Evolutionary conservation across 495 filamentous ascomycete species (phyloP), one percentile per base, ranked within the genome.

Genomic region (Chaetomidium leptoderma): DNA sequence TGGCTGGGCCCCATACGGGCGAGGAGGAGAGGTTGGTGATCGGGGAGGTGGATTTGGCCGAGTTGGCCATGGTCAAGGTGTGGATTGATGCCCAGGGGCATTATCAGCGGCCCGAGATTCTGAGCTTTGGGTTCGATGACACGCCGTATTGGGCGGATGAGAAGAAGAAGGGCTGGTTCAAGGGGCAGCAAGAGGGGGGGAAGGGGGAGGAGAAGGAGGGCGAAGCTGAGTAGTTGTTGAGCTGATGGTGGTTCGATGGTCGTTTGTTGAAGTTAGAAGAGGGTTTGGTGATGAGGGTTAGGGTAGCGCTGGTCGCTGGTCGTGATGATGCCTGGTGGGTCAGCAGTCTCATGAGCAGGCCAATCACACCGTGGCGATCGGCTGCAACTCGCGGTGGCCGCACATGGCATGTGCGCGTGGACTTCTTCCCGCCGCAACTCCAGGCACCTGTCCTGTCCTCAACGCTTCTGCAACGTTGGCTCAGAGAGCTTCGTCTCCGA

Each of bases 91-190:
- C 68, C 0, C 61, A 46, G 14, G 72, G 74, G 5, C 71, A 75
- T 57, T 76, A 76, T 57, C 67, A 70, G 48, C 60, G 74, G 27
- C 74, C 72, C 3, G 74, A 76, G 52, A 59, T 77, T 11, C 61
- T 77, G 47, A 56, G 64, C 36, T 69, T 70, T 45, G 53, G 63
- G 16, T 61, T 72, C 23, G 67, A 76, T 63, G 58, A 33, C 47
- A 56, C 60, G 49, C 58, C 66, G 53, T 45, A 60, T 21, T 74
- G 71, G 74, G 66, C 60, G 40, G 74, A 75, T 55, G 68, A 71
- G 63, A 65, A 65, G 58, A 30, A 2, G 19, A 43, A 57, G n/a
- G n/a, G n/a, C 9, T 24, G 26, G 24, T 57, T 53, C 16, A 27
- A 24, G 11, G 27, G 7, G 33, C 3, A n/a, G 9, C 29, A 45